phyloP scores from a whole-genome alignment of 2,329 filamentous ascomycete genomes.

The Colletotrichum neosansevieriae region DNA sequence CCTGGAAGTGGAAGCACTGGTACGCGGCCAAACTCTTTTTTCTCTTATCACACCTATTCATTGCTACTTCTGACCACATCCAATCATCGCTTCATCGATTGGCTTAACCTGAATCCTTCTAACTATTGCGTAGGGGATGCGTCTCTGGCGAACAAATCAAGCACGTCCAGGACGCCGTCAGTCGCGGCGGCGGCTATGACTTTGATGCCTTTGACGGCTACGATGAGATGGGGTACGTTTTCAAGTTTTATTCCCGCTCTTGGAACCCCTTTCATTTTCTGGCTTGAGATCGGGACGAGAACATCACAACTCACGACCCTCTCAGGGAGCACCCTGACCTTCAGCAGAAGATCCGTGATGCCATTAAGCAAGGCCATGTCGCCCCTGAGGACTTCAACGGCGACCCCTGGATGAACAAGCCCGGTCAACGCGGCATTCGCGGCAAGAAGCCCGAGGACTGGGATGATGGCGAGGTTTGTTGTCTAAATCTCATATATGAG shows the following conservation, averaged over 20 bases:
- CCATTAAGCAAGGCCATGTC: slow-evolving; percentile 82
- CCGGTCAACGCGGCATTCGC: slow-evolving; percentile 75
- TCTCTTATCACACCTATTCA: background rate
- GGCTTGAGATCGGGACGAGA: background rate
- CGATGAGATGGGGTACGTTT: slow-evolving; percentile 72
- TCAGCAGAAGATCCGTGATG: slow-evolving; percentile 79
- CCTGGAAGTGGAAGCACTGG: slow-evolving; percentile 90
- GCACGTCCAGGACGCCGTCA: slow-evolving; percentile 71
- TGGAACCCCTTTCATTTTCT: too few relatives aligned
- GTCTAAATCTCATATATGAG: background rate
- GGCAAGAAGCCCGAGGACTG: slow-evolving; percentile 48
- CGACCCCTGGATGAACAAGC: slow-evolving; percentile 79
- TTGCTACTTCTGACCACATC: background rate
- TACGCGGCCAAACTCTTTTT: slow-evolving; percentile 55
- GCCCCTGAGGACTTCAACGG: slow-evolving; percentile 89
- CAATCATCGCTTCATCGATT: background rate
- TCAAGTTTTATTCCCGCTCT: background rate
- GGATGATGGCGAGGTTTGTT: slow-evolving; percentile 41
- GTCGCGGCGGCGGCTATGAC: slow-evolving; percentile 63
- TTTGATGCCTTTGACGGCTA: slow-evolving; percentile 82
- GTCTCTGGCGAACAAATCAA: slow-evolving; percentile 80
- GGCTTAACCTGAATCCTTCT: background rate
- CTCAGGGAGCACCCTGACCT: slow-evolving; percentile 65
- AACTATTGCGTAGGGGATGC: slow-evolving; percentile 77
- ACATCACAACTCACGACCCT: slow-evolving; percentile 26